Base-by-base conservation (phyloP, 2,329 filamentous ascomycete genomes). In the Dactylellina leptospora region DNA sequence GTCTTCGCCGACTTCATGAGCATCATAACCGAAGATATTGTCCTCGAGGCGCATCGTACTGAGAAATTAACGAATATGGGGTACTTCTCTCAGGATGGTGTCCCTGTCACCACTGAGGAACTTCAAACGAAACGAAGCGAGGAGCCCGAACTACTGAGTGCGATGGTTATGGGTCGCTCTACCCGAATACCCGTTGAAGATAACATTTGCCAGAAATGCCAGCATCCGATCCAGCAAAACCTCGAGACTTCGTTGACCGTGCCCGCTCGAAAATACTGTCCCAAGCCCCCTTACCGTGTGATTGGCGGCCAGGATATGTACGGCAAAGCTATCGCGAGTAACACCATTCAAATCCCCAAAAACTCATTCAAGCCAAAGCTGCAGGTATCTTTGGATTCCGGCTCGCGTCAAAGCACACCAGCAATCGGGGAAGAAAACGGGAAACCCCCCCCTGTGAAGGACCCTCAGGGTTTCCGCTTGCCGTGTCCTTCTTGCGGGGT, bases 61-160 rank as follows among this genome's bases (percentile, higher is more conserved):
- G 69, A 73, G 28, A 73, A 73, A 22, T 40, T 71, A 9, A 63
- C 66, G 2, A 71, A 71, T 27, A 71, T 71, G 66, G 66, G 66
- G 8, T 71, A 58, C 25, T 71, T 71, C 45, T 71, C 66, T 10
- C 59, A 62, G 27, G 66, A 71, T 50, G 66, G 66, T 4, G 66
- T 71, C 27, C 66, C 58, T 0, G 66, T 59, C 1, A 71, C 66
- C 8, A 71, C 58, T 4, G 44, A 71, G 23, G 66, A 71, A 20
- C 51, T 71, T 25, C 58, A 71, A 25, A 50, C 44, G 10, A 71
- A 53, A 40, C 58, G 66, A 16, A 63, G 61, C 27, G 66, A 71
- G 9, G 66, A 71, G 20, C 51, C 66, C 1, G 66, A 71, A 13
- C 58, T 63, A 11, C 44, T 63, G 16, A 71, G 66, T 42, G 66